Base-by-base conservation (phyloP, 2,329 filamentous ascomycete genomes). In the Aspergillus aculeatus region DNA sequence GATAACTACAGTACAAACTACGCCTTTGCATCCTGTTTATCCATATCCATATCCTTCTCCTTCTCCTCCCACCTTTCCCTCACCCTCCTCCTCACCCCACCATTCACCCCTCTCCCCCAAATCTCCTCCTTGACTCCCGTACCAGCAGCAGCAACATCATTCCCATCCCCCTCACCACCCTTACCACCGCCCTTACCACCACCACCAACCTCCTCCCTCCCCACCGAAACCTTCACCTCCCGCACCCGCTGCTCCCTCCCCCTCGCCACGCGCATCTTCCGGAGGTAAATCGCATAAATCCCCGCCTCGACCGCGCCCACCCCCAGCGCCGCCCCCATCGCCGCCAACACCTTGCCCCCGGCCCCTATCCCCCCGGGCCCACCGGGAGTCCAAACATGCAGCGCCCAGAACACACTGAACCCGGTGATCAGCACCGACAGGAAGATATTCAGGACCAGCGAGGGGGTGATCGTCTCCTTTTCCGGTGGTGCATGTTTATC, bases 371-470 rank as follows among this genome's bases (percentile, higher is more conserved):
- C 75, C 12, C 68, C 72, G 5, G 63, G 64, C 0, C 68, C 75
- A 12, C 68, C 68, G 57, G 16, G 38, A 2, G 12, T 1, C 32
- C 32, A 78, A 47, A 70, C 71, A 3, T 69, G 72, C 32, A 78
- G 64, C 11, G 76, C 74, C 73, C 77, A 78, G 63, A 79, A 82
- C 3, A 78, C 76, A 29, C 77, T 77, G 56, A 78, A 77, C 24
- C 78, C 79, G n/a, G 80, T 81, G 49, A 93, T 91, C 2, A 94
- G 79, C 56, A 97, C 90, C 54, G 91, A 96, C 56, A 96, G 82
- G 44, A 97, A 78, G 54, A 98, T 92, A 74, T 98, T 99, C 69
- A 96, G 83, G 54, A 98, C 92, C 7, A 98, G 81, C 47, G 76
- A 78, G 0, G 78, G 77, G 2, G 74, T 77, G 47, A 81, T 69